These are phyloP conservation scores for Hydnomerulius pinastri DNA, from an alignment of 768 basidiomycete species.

Conservation along the genomic window DNA sequence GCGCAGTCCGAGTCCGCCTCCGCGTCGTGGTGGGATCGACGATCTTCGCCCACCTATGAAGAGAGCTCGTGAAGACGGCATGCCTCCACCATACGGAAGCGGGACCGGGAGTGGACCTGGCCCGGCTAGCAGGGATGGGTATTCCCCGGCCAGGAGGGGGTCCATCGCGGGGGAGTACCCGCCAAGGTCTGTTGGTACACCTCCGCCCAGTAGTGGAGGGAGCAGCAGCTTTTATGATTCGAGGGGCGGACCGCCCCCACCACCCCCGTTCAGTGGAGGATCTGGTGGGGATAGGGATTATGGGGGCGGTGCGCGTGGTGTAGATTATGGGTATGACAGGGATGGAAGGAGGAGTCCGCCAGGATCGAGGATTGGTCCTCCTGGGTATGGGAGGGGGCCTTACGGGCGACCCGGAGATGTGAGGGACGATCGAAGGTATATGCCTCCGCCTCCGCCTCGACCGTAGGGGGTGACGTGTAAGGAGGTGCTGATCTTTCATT, in stretches of 20 bases:
- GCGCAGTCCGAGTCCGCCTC: conserved; percentile 44
- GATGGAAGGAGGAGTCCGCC: conserved; percentile 30
- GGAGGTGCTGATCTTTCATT: no score
- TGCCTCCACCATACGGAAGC: conserved; percentile 12
- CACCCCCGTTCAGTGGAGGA: conserved; percentile 15
- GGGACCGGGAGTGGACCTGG: conserved; percentile 2
- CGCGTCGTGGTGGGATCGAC: conserved; percentile 36
- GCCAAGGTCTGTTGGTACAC: conserved; percentile 22
- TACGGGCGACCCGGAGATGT: conserved; percentile 21
- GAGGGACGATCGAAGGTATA: conserved; percentile 41
- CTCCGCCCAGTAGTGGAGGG: conserved; percentile 24
- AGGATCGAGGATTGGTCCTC: conserved; percentile 19
- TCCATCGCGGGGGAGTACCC: conserved; percentile 21
- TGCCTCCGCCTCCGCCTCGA: conserved; percentile 32
- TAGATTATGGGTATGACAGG: conserved; percentile 39
- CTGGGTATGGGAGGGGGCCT: conserved; percentile 16
- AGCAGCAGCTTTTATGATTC: conserved; percentile 37
- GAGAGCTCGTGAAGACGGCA: conserved; percentile 45
- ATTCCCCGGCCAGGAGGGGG: conserved; percentile 34
- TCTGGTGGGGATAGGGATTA: conserved; percentile 39
- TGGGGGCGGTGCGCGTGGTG: conserved; percentile 24
- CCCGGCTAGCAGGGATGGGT: conserved; percentile 26
- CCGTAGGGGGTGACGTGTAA: no score
- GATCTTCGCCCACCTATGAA: conserved; percentile 49
- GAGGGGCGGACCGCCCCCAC: conserved; percentile 13